These are phyloP conservation scores for Neonectria faginata DNA, from an alignment of 2,329 filamentous ascomycete genomes.

Conservation along the genomic window DNA sequence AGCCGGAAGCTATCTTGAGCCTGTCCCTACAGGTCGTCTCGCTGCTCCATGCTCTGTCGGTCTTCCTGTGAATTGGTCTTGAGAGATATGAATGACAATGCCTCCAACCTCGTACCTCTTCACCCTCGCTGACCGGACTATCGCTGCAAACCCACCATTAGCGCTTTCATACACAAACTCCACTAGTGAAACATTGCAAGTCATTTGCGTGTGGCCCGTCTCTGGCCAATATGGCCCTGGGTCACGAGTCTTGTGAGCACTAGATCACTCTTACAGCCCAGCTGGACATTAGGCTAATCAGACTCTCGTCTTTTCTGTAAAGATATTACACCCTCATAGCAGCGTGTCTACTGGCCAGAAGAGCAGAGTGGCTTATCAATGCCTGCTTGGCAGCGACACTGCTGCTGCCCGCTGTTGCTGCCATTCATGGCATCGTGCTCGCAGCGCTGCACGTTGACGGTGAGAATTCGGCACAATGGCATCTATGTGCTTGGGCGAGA, in stretches of 20 bases:
- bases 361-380: constrained; percentile 70
- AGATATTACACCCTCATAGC: constrained; percentile 74
- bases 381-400: constrained; percentile 73
- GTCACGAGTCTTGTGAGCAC: constrained; percentile 61
- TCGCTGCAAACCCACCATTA: not conserved
- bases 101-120: constrained; percentile 4
- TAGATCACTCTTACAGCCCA: not conserved
- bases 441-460: constrained; percentile 69
- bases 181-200: constrained; percentile 47
- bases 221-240: constrained; percentile 69
- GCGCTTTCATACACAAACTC: constrained; percentile 9
- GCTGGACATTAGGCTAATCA: not conserved
- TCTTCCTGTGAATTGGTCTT: not conserved
- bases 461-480: constrained; percentile 51
- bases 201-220: constrained; percentile 68
- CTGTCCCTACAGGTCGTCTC: not conserved
- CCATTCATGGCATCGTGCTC: constrained; percentile 72
- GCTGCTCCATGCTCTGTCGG: not conserved
- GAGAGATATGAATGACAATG: constrained; percentile 9
- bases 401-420: constrained; percentile 72
- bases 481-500: not conserved
- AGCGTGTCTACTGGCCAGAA: constrained; percentile 72
- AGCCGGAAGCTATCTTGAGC: not conserved
- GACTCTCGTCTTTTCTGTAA: not conserved
- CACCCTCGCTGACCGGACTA: constrained; percentile 1